Percentiles rank a stretch among this genome's conserved stretches.
phyloP scores from a whole-genome alignment of 371 early-diverging fungal species.

The Capillidium rhysosporum region DNA sequence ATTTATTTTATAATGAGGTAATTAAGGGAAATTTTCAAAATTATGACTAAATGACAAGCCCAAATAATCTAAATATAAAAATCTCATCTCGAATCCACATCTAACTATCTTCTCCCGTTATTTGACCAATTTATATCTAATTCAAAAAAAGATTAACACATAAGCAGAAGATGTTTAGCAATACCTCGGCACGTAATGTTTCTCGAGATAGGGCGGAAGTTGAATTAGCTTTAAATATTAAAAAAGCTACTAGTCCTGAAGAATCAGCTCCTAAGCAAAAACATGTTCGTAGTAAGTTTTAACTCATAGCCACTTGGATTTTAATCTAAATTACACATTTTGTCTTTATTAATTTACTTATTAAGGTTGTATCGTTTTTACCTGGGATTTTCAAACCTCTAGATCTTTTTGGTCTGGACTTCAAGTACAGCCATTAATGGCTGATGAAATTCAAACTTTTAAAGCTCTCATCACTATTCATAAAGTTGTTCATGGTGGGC shows the following conservation, averaged over 20 bases:
- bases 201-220: constrained; percentile 61
- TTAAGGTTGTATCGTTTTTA: constrained; percentile 71
- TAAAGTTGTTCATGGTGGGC: constrained; percentile 88
- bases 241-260: constrained; percentile 74
- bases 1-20: too few species aligned
- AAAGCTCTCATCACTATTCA: constrained; percentile 89
- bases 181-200: not conserved
- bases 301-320: not conserved
- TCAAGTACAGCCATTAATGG: constrained; percentile 63
- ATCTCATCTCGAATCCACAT: too few species aligned
- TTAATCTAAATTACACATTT: not conserved
- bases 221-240: constrained; percentile 67
- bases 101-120: too few species aligned
- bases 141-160: too few species aligned
- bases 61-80: too few species aligned
- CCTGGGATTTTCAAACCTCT: constrained; percentile 81
- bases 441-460: constrained; percentile 85
- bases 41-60: too few species aligned
- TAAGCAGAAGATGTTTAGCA: constrained; percentile 1
- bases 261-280: constrained; percentile 95
- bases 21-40: too few species aligned
- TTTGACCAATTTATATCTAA: too few species aligned
- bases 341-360: not conserved
- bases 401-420: constrained; percentile 73
- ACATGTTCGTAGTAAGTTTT: constrained; percentile 70